phyloP scores from a whole-genome alignment of 208 protist genomes.

The Trypanosoma platydactyli region DNA sequence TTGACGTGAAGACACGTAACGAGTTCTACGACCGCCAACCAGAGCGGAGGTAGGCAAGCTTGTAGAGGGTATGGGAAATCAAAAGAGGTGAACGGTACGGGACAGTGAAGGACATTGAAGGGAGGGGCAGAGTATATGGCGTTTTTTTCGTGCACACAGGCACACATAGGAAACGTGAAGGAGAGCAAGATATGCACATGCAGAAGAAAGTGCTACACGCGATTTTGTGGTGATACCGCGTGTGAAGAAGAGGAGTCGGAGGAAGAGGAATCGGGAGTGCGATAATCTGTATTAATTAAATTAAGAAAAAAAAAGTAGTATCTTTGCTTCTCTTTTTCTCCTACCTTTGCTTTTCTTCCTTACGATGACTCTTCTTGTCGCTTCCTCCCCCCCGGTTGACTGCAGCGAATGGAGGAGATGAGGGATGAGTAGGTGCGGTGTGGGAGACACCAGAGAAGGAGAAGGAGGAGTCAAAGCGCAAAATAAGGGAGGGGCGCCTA shows the following conservation, averaged over 20 bases:
- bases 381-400: neutral
- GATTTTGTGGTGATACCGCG: too few relatives aligned
- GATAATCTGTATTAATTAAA: too few relatives aligned
- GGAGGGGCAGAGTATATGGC: neutral
- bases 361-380: too few relatives aligned
- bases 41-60: constrained; percentile 35
- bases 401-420: neutral
- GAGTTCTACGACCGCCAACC: constrained; percentile 93
- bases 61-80: neutral
- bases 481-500: neutral
- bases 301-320: too few relatives aligned
- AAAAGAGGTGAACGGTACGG: neutral
- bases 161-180: too few relatives aligned
- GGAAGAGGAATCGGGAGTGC: too few relatives aligned
- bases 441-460: neutral
- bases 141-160: too few relatives aligned
- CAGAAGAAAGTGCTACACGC: too few relatives aligned
- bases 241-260: too few relatives aligned
- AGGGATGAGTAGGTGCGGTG: neutral
- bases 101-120: neutral
- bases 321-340: constrained; percentile 20
- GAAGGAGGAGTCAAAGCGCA: neutral
- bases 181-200: too few relatives aligned
- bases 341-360: constrained; percentile 16
- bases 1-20: constrained; percentile 94